These are phyloP conservation scores for Pyricularia grisea DNA, from an alignment of 2,329 filamentous ascomycete species.

Conservation along the genomic window DNA sequence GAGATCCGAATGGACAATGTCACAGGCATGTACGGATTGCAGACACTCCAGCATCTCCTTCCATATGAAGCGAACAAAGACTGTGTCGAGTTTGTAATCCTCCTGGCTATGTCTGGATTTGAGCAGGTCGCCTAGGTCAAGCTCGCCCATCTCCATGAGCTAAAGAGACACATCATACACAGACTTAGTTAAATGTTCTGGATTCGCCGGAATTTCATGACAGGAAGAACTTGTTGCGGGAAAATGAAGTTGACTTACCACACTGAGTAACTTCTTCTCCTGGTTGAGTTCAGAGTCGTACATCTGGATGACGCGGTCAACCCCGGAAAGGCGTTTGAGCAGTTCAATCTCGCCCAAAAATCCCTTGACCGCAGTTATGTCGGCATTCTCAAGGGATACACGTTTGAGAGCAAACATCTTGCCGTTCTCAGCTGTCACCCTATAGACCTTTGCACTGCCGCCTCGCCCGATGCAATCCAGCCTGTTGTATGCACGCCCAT, in stretches of 20 bases:
- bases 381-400: slow-evolving; percentile 82
- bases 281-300: slow-evolving; percentile 92
- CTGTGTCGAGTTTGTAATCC: slow-evolving; percentile 70
- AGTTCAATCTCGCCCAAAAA: slow-evolving; percentile 96
- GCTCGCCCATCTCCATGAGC: slow-evolving; percentile 96
- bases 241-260: slow-evolving; percentile 46
- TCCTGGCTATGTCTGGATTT: slow-evolving; percentile 62
- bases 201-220: not conserved
- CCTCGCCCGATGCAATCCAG: slow-evolving; percentile 87
- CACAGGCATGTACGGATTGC: slow-evolving; percentile 74
- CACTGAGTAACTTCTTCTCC: slow-evolving; percentile 77
- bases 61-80: slow-evolving; percentile 97
- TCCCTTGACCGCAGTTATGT: slow-evolving; percentile 72
- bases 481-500: slow-evolving; percentile 82
- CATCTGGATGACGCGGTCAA: slow-evolving; percentile 83
- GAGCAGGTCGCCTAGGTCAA: slow-evolving; percentile 82
- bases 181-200: not conserved
- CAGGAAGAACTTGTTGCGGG: not conserved
- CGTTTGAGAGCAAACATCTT: slow-evolving; percentile 92
- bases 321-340: slow-evolving; percentile 68
- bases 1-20: slow-evolving; percentile 93
- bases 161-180: slow-evolving; percentile 22
- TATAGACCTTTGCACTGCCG: slow-evolving; percentile 89
- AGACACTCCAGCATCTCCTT: slow-evolving; percentile 98
- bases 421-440: slow-evolving; percentile 93